Base-by-base conservation (phyloP, 202 grass and related monocot genomes). In the Saccharum hybrid region DNA sequence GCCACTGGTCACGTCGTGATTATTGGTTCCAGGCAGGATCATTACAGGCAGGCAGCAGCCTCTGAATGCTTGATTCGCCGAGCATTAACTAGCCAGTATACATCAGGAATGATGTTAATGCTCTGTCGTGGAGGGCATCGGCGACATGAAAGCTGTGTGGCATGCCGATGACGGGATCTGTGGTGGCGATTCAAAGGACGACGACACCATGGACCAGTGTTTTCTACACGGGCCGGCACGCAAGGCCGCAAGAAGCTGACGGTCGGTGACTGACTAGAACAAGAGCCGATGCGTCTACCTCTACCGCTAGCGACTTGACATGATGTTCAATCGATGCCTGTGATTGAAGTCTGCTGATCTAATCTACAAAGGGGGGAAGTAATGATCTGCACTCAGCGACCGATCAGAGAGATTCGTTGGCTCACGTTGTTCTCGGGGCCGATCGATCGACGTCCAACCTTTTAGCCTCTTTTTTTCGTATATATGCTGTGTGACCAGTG, bases 221-320 rank as follows among this genome's bases (percentile, higher is more conserved):
- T 1, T 74, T 75, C 48, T 68, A 12, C 28, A 57, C 65, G 51
- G 51, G 76, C 37, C 49, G 77, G 84, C 78, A 15, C 62, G 71
- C 48, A 11, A 43, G 6, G 2, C 54, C 54, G 54, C 19, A 9
- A 62, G 68, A 62, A 61, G 26, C 22, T 30, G 61, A 15, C 46
- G 6, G 62, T 22, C 28, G 49, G 6, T 33, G 51, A 28, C 28
- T 42, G 76, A 88, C 41, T 49, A 39, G 8, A 62, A 70, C 49
- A 7, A 37, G 22, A 5, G 38, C 37, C 13, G 38, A 3, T 1
- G n/a, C 67, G 19, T 73, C 38, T 2, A 38, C 33, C 59, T 57
- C n/a, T 2, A 38, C 21, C 43, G 8, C 0, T 34, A 6, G 67
- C 66, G 0, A 16, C 1, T 66, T 2, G 1, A 8, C 56, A 2